phyloP scores from a whole-genome alignment of 2,329 filamentous ascomycete genomes.

The Xylaria sp. region DNA sequence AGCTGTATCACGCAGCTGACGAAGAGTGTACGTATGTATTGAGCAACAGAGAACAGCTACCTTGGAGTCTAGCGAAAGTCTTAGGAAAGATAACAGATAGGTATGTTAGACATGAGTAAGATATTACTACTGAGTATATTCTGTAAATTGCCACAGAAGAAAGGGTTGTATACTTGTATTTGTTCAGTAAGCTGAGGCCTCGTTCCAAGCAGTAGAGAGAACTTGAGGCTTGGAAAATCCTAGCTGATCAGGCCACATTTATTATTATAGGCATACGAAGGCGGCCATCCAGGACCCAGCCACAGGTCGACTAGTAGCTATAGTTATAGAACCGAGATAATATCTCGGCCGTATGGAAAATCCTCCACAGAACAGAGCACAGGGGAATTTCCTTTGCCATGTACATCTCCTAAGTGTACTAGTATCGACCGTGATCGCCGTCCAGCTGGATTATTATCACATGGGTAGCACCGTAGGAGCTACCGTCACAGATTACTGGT shows the following conservation, averaged over 20 bases:
- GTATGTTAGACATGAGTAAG: neutral
- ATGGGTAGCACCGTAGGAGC: conserved; percentile 9
- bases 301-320: neutral
- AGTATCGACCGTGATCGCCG: conserved; percentile 8
- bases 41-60: neutral
- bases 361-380: neutral
- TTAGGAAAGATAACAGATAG: neutral
- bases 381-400: neutral
- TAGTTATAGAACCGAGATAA: conserved; percentile 24
- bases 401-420: neutral
- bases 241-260: conserved; percentile 13
- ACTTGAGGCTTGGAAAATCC: conserved; percentile 20
- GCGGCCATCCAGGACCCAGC: neutral
- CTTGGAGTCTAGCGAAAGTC: neutral
- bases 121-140: conserved; percentile 18
- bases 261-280: conserved; percentile 3
- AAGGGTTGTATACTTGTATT: neutral
- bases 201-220: neutral
- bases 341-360: conserved; percentile 30
- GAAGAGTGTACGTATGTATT: neutral
- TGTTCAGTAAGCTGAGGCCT: neutral
- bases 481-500: neutral
- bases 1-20: neutral
- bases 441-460: conserved; percentile 11
- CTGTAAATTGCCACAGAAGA: neutral